A percentile compares a stretch with the other conserved stretches of the same genome.
phyloP scores from a whole-genome alignment of 1,284 basidiomycete genomes.

The Psilocybe mexicana region DNA sequence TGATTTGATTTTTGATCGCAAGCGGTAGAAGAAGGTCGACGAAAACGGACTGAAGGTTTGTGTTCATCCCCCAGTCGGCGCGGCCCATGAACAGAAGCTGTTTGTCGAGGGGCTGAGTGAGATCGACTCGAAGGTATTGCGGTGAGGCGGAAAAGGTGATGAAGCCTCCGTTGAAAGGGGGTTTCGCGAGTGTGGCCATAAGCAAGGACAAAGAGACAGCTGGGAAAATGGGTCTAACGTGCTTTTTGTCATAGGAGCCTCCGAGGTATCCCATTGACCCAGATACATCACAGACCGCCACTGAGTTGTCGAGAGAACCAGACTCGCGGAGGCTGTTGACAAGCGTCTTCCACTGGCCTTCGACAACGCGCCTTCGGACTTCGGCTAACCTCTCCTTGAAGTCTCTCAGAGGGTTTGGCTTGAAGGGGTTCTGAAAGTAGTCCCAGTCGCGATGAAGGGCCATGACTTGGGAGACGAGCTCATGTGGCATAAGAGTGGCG shows the following conservation, averaged over 20 bases:
- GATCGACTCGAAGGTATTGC: slow-evolving; percentile 48
- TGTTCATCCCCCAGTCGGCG: slow-evolving; percentile 57
- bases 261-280: slow-evolving; percentile 62
- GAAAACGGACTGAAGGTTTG: slow-evolving; percentile 62
- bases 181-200: slow-evolving; percentile 56
- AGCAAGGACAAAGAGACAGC: slow-evolving; percentile 68
- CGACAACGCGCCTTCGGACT: slow-evolving; percentile 44
- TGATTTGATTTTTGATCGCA: slow-evolving; percentile 54
- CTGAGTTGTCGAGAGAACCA: slow-evolving; percentile 56
- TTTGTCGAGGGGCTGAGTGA: slow-evolving; percentile 33
- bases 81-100: slow-evolving; percentile 39
- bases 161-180: slow-evolving; percentile 65
- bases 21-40: slow-evolving; percentile 57
- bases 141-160: slow-evolving; percentile 66
- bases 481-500: slow-evolving; percentile 61
- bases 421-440: slow-evolving; percentile 1
- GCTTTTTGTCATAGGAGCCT: slow-evolving; percentile 3
- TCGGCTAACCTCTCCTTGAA: slow-evolving; percentile 31
- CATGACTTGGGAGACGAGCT: slow-evolving; percentile 45
- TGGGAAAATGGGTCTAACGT: slow-evolving; percentile 51
- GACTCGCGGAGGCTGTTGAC: slow-evolving; percentile 52
- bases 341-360: slow-evolving; percentile 68
- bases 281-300: slow-evolving; percentile 76
- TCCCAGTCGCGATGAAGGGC: slow-evolving; percentile 8
- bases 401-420: slow-evolving; percentile 25